These are phyloP conservation scores for Eucalyptus marginata DNA, from an alignment of 345 rosid species.

Conservation along the genomic window DNA sequence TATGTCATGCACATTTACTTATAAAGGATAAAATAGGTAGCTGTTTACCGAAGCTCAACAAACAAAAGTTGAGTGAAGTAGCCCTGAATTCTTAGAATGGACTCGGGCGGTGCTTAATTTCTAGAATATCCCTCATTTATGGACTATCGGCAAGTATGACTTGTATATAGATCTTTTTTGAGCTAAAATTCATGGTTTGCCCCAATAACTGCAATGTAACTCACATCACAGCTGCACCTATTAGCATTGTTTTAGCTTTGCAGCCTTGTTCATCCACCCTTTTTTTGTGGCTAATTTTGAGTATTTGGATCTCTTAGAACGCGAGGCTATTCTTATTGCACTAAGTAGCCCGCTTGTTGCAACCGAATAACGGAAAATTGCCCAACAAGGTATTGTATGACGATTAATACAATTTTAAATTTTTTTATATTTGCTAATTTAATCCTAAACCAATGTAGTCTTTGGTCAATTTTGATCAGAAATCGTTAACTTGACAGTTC, in stretches of 20 bases:
- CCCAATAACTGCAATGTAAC: no score
- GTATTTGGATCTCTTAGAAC: neutral
- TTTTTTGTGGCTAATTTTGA: neutral
- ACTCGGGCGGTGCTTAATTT: neutral
- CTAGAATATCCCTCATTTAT: neutral
- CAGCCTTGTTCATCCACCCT: no score
- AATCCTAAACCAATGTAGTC: no score
- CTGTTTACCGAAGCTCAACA: neutral
- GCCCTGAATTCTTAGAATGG: neutral
- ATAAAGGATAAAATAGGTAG: neutral
- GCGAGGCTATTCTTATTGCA: neutral
- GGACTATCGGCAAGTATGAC: neutral
- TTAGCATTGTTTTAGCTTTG: no score
- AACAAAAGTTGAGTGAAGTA: neutral
- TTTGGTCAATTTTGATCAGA: rapidly evolving
- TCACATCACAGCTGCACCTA: no score
- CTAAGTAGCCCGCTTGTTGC: no score
- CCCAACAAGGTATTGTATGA: no score
- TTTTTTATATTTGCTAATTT: no score
- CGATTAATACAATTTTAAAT: no score
- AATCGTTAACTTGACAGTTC: no score
- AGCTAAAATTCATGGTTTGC: no score
- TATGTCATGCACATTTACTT: neutral
- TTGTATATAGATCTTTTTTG: neutral
- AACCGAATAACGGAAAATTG: no score